phyloP scores from a whole-genome alignment of 2,329 filamentous ascomycete genomes.

The Clarireedia sp. region DNA sequence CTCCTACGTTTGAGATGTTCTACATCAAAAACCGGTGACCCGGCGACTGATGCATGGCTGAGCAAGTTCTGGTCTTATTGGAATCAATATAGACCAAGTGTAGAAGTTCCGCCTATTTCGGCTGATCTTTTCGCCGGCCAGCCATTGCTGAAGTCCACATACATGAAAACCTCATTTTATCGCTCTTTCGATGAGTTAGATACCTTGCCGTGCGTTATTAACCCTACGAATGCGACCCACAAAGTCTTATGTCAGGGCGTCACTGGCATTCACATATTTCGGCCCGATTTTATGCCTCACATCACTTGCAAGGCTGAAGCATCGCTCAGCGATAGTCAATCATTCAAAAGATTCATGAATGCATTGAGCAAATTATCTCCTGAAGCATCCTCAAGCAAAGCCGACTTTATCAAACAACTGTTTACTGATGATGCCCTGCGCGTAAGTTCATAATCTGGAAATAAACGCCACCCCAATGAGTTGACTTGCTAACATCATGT shows the following conservation, averaged over 20 bases:
- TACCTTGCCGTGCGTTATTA: conserved; percentile 14
- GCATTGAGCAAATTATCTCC: conserved; percentile 10
- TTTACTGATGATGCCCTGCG: no score
- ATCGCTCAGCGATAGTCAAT: not conserved
- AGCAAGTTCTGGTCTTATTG: conserved; percentile 19
- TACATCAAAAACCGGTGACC: not conserved
- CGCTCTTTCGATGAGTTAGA: conserved; percentile 6
- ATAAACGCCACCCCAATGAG: not conserved
- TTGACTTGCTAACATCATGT: not conserved
- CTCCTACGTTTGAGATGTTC: conserved; percentile 11
- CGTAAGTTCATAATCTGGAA: not conserved
- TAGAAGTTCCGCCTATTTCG: not conserved
- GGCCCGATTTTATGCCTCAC: conserved; percentile 14
- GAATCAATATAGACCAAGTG: conserved; percentile 8
- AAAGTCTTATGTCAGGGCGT: conserved; percentile 12
- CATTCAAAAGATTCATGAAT: conserved; percentile 16
- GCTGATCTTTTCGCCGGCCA: not conserved
- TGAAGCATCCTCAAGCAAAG: conserved; percentile 1
- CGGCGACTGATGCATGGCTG: conserved; percentile 17
- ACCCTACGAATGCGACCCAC: conserved; percentile 6
- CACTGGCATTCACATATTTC: conserved; percentile 14
- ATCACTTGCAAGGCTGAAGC: not conserved
- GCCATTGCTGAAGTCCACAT: conserved; percentile 8
- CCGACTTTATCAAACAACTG: not conserved
- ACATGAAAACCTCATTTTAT: conserved; percentile 5